Conservation (phyloP, 139 green algal species). For the Coelastrella sp. region DNA sequence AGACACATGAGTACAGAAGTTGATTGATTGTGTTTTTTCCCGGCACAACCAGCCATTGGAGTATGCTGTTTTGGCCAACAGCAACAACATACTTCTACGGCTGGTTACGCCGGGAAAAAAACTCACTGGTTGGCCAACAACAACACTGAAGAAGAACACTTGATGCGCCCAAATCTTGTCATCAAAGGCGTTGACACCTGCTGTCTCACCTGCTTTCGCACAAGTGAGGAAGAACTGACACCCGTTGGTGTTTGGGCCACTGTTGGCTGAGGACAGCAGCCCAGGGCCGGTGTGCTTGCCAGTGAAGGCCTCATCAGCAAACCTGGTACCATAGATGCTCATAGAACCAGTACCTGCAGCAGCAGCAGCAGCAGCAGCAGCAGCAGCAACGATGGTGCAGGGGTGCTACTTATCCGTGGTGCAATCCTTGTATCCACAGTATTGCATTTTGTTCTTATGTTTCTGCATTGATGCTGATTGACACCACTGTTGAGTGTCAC, state of each 20-base stretch:
- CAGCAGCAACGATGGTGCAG: neutral
- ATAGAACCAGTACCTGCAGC: conserved; percentile 91
- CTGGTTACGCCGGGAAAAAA: conserved; percentile 91
- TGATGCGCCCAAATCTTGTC: neutral
- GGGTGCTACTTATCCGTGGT: neutral
- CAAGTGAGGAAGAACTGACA: conserved; percentile 98
- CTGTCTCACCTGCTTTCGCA: conserved; percentile 68
- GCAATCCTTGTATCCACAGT: neutral
- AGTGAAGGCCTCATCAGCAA: conserved; percentile 96
- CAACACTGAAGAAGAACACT: conserved; percentile 50
- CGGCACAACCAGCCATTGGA: too few species aligned
- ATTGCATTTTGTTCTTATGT: neutral
- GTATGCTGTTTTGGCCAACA: too few species aligned
- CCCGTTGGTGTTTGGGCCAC: conserved; percentile 46
- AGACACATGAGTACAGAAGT: too few species aligned
- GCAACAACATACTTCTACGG: too few species aligned
- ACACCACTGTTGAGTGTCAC: too few species aligned
- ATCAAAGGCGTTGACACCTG: neutral
- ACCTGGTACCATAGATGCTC: conserved; percentile 95
- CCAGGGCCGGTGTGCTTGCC: conserved; percentile 95
- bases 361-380: conserved; percentile 16
- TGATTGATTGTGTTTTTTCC: too few species aligned
- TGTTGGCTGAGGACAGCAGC: conserved; percentile 89
- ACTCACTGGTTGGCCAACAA: conserved; percentile 83
- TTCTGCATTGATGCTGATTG: too few species aligned